Base-by-base conservation (phyloP, 1,139 yeast species). In the Wickerhamiella infanticola region DNA sequence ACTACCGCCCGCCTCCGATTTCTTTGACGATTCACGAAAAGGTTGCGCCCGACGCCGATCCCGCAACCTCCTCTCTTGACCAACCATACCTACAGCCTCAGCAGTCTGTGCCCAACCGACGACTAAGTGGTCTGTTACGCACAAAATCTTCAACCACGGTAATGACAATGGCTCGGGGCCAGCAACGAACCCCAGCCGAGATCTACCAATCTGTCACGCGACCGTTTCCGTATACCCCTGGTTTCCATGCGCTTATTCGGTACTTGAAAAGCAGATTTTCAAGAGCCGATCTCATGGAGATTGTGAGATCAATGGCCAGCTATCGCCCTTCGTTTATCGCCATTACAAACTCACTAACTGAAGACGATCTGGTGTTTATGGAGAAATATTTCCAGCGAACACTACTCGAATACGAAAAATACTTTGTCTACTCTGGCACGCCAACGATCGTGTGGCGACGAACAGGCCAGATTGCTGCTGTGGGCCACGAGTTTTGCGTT, bases 321-420 rank as follows among this genome's bases (percentile, higher is more conserved):
- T 86, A 86, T 57, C 67, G 97, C 51, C 96, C 97, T 1, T 77
- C 86, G 7, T 88, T 88, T 60, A 86, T 88, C 55, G 96, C 96
- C 1, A 82, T 94, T 57, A 84, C 95, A 33, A 81, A 84, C 55
- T 79, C 93, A 3, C 65, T 90, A 40, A 83, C 86, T 48, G 94
- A 84, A 54, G 94, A 84, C 44, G 98, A 90, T 60, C 68, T 88
- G 58, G 82, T 88, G 5, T 90, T 90, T 58, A 86, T 90, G 84
- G 98, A 90, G 58, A 94, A 88, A 64, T 84, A 95, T 56, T 88
- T 88, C 65, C 97, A 90, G 61, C 66, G 98, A 43, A 86, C 97
- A 0, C 65, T 90, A 42, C 65, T 88, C 42, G 95, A 94, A 50
- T 90, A 86, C 61, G 93, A 85, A 53, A 82, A 79, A 60, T 83